Conservation (phyloP, 2,329 filamentous ascomycete genomes). For the Talaromyces albobiverticillius region DNA sequence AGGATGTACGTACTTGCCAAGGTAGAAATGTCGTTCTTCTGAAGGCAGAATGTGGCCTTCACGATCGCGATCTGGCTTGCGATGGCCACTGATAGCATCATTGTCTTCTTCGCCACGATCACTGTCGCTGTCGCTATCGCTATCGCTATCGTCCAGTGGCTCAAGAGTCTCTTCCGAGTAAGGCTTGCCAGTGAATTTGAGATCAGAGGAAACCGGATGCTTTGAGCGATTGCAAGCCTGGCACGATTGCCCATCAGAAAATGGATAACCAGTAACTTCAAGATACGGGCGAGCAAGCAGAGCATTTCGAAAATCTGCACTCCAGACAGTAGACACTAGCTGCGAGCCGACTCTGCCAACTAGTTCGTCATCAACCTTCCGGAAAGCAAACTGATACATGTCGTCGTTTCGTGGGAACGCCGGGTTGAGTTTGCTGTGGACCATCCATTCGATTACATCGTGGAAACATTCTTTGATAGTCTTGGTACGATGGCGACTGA, state of each 20-base stretch:
- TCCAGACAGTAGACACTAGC: slow-evolving; percentile 71
- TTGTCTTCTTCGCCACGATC: slow-evolving; percentile 14
- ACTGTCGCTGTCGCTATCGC: slow-evolving; percentile 39
- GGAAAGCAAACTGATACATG: slow-evolving; percentile 67
- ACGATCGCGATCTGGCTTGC: slow-evolving; percentile 2
- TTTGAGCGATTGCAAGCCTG: slow-evolving; percentile 68
- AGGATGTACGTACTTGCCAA: slow-evolving; percentile 48
- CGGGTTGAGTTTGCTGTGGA: slow-evolving; percentile 74
- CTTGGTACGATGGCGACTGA: slow-evolving; percentile 64
- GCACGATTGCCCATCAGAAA: slow-evolving; percentile 55
- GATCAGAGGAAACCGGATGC: slow-evolving; percentile 64
- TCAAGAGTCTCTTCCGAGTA: slow-evolving; percentile 67
- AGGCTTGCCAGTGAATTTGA: slow-evolving; percentile 63
- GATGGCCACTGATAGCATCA: neutral
- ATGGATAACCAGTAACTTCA: slow-evolving; percentile 47
- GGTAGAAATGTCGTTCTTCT: slow-evolving; percentile 48
- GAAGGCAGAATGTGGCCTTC: slow-evolving; percentile 46
- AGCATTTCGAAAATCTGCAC: slow-evolving; percentile 60
- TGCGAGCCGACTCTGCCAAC: slow-evolving; percentile 66
- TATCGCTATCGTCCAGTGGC: slow-evolving; percentile 53
- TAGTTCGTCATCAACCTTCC: slow-evolving; percentile 69
- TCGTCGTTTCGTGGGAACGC: slow-evolving; percentile 62
- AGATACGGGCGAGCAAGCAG: slow-evolving; percentile 65
- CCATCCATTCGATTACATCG: slow-evolving; percentile 74
- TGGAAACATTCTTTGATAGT: slow-evolving; percentile 71